Conservation (phyloP, 2,329 filamentous ascomycete genomes). For the Alternaria consortialis region DNA sequence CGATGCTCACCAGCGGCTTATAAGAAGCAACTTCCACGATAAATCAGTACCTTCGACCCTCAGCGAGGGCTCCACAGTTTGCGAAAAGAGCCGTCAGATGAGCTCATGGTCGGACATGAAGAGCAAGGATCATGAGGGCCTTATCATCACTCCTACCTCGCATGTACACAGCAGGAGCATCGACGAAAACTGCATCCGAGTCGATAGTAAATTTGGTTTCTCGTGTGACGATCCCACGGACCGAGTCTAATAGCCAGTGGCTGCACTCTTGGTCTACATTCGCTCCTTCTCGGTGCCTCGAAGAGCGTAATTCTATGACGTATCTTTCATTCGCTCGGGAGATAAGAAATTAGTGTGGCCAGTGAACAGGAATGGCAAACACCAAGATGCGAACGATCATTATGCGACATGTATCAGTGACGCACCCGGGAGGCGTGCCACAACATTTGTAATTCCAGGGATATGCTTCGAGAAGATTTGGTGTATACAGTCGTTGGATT, state of each 20-base stretch:
- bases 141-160: conserved; percentile 8
- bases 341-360: not conserved
- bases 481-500: too few relatives aligned
- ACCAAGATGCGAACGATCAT: not conserved
- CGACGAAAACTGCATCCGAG: conserved; percentile 28
- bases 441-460: not conserved
- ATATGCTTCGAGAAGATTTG: not conserved
- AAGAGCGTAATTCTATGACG: not conserved
- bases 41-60: conserved; percentile 13
- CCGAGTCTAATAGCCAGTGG: conserved; percentile 6
- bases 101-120: conserved; percentile 28
- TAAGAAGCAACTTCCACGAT: conserved; percentile 35
- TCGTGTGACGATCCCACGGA: conserved; percentile 21
- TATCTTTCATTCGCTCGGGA: not conserved
- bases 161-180: conserved; percentile 11
- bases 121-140: conserved; percentile 27
- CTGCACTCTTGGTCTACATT: not conserved
- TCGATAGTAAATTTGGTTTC: conserved; percentile 36
- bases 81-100: conserved; percentile 31
- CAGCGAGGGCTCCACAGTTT: conserved; percentile 17
- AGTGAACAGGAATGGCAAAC: not conserved
- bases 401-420: not conserved
- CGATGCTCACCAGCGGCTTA: conserved; percentile 39
- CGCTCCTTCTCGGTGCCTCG: not conserved
- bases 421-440: not conserved